Base-by-base conservation (phyloP, 1,284 basidiomycete species). In the Coniophora puteana region DNA sequence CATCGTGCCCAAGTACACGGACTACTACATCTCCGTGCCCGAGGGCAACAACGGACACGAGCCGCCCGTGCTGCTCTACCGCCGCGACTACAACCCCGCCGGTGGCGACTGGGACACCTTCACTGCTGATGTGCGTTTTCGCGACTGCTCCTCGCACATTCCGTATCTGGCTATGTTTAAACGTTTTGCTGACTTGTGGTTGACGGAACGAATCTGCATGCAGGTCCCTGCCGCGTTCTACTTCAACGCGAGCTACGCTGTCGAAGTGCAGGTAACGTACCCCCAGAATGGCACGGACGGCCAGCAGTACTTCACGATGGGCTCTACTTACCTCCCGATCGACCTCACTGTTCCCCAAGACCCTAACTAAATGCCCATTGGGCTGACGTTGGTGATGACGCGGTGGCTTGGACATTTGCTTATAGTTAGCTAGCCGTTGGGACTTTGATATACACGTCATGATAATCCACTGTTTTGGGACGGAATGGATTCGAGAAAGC, bases 11-110 rank as follows among this genome's bases (percentile, higher is more conserved):
- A 31, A 51, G 44, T 60, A 41, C 43, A 61, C 48, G 38, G 58
- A 60, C 43, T 60, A 63, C 42, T 63, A 65, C 23, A 55, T 60
- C n/a, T 55, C 57, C 33, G 62, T 62, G 12, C 47, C 59, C 4
- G 37, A 26, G 22, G 55, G 59, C 33, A 60, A 60, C 49, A 60
- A 55, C 17, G 58, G 62, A 12, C 2, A 55, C 25, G 62, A 60
- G 20, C 55, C 62, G 25, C 53, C 53, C 4, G 55, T 65, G 43
- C 56, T 60, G 24, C 37, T 60, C 31, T 39, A 43, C n/a, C 58
- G 61, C 38, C 44, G 43, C 13, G 50, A 44, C 16, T 40, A 52
- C 18, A 17, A 10, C 22, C 2, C 32, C 8, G 5, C 41, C 4
- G 46, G 44, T 5, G 39, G 21, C 6, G 53, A 31, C 16, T 34